Conservation (phyloP, 2,329 filamentous ascomycete species). For the Zymoseptoria pseudotritici region DNA sequence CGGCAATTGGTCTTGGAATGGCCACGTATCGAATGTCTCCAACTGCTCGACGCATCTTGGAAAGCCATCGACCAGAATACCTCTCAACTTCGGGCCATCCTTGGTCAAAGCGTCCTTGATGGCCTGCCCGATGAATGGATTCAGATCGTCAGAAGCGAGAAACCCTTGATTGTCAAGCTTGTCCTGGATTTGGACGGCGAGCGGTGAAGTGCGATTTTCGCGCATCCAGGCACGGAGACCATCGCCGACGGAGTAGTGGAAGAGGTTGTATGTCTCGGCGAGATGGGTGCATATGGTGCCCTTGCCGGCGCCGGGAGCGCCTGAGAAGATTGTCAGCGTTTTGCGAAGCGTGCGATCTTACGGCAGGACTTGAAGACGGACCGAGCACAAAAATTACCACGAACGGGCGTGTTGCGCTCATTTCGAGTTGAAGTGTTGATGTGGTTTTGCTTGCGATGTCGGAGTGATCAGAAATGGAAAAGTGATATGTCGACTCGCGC, state of each 20-base stretch:
- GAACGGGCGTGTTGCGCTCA: not conserved
- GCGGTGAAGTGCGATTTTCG: not conserved
- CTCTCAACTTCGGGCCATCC: not conserved
- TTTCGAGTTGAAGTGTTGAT: not conserved
- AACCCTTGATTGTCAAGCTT: conserved; percentile 1
- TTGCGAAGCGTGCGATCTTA: not conserved
- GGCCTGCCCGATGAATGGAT: not conserved
- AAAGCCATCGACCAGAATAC: conserved; percentile 5
- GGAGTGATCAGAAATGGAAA: not conserved
- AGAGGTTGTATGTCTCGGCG: not conserved
- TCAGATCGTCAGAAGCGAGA: not conserved
- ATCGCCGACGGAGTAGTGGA: conserved; percentile 8
- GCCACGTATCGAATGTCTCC: not conserved
- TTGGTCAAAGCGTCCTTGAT: not conserved
- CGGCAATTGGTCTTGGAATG: not conserved
- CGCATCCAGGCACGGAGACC: not conserved
- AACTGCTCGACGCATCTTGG: not conserved
- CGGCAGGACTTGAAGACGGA: not conserved
- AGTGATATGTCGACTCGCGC: not conserved
- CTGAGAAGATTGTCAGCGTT: conserved; percentile 5
- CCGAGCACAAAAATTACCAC: conserved; percentile 3
- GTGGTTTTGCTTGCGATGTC: not conserved
- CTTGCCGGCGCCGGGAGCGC: conserved; percentile 30
- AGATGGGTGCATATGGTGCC: conserved; percentile 24
- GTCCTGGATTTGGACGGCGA: not conserved